phyloP scores from a whole-genome alignment of 1,284 basidiomycete genomes.

The Cryptococcus wingfieldii region DNA sequence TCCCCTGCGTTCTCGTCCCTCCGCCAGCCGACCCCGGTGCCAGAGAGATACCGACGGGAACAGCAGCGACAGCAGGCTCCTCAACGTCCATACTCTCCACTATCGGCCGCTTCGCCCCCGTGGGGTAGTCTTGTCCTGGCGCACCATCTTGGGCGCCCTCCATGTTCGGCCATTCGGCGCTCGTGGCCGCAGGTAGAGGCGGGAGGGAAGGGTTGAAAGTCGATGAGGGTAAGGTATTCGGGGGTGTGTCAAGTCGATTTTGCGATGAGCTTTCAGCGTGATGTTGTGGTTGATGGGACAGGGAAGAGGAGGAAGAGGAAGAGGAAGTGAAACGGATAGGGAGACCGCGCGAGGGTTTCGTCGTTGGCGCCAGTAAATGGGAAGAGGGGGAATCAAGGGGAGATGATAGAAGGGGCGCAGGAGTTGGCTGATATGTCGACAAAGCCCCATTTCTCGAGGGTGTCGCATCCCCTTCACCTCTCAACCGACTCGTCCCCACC shows the following conservation, averaged over 20 bases:
- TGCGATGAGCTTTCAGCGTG: no score
- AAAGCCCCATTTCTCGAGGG: background rate
- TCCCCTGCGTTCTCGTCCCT: constrained; percentile 5
- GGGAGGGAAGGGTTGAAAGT: constrained; percentile 19
- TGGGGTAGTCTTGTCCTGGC: constrained; percentile 12
- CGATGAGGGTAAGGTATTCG: constrained; percentile 3
- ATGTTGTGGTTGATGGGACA: background rate
- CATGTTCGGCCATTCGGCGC: background rate
- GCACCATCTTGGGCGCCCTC: background rate
- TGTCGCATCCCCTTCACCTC: background rate
- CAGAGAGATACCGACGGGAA: background rate
- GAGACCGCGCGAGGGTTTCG: constrained; percentile 6
- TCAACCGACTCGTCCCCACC: no score
- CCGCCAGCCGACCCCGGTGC: background rate
- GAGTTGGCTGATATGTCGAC: constrained; percentile 10
- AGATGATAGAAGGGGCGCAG: constrained; percentile 9
- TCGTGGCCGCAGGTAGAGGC: background rate
- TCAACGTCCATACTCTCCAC: constrained; percentile 18
- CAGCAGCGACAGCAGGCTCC: constrained; percentile 2
- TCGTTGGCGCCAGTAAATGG: background rate
- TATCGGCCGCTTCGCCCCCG: constrained; percentile 20
- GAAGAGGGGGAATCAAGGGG: constrained; percentile 10
- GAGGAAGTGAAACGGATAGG: constrained; percentile 4
- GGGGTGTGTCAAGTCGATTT: background rate
- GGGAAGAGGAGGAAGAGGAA: constrained; percentile 1